phyloP scores from a whole-genome alignment of 495 filamentous ascomycete genomes.

The Pyrenula massariospora region DNA sequence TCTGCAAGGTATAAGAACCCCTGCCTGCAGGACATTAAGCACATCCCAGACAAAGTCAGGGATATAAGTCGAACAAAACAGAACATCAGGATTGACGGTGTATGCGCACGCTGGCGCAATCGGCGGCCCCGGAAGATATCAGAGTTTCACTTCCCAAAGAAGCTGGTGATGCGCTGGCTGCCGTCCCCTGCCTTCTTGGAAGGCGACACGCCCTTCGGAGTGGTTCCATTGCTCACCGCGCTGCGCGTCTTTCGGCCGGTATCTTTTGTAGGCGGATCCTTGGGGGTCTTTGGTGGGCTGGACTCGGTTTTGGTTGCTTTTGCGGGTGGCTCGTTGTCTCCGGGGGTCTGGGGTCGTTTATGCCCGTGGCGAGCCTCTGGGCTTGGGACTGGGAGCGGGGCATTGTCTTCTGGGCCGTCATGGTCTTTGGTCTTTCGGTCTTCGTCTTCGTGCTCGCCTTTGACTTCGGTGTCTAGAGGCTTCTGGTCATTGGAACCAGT shows the following conservation, averaged over 20 bases:
- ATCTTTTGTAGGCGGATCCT: constrained; percentile 27
- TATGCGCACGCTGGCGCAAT: too few relatives aligned
- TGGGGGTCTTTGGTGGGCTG: constrained; percentile 17
- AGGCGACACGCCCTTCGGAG: constrained; percentile 22
- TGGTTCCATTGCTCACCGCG: constrained; percentile 32
- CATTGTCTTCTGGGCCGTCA: constrained; percentile 34
- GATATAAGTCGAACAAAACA: too few relatives aligned
- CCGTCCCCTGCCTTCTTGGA: constrained; percentile 43
- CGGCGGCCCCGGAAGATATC: too few relatives aligned
- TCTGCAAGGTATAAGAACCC: too few relatives aligned
- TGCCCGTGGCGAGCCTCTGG: constrained; percentile 17
- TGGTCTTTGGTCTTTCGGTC: constrained; percentile 26
- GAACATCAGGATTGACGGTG: too few relatives aligned
- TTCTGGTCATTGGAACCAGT: constrained; percentile 1
- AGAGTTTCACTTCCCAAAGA: constrained; percentile 56
- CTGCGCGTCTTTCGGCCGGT: constrained; percentile 29
- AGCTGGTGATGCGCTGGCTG: constrained; percentile 74
- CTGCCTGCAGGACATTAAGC: too few relatives aligned
- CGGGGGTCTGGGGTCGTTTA: constrained; percentile 44
- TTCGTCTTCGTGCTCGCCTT: constrained; percentile 20
- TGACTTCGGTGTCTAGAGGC: constrained; percentile 4
- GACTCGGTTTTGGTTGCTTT: constrained; percentile 11
- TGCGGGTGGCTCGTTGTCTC: constrained; percentile 16
- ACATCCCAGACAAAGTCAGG: too few relatives aligned
- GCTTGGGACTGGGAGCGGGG: constrained; percentile 26